Evolutionary conservation across 768 basidiomycete species (phyloP), one percentile per base, ranked within the genome.

Genomic region (Russula compacta): DNA sequence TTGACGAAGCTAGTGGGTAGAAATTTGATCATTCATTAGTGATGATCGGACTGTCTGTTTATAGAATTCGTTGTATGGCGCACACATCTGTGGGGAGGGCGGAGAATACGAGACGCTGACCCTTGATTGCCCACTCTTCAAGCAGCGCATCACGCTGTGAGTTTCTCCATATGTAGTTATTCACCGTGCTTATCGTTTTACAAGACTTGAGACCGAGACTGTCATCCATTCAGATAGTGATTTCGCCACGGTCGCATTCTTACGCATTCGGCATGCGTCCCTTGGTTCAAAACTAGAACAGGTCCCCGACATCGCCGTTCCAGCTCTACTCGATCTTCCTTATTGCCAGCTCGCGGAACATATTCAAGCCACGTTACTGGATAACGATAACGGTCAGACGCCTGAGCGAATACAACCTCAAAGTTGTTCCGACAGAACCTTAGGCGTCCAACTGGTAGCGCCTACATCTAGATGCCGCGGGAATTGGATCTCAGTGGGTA

Each of bases 101-200:
- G 97, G 97, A 2, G 97, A 99, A 74, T 99, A 98, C 72, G 97
- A 99, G 71, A 91, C 87, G 0, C 76, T 98, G 59, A 98, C 95
- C 1, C 75, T 94, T 12, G 91, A 97, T 66, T 89, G 88, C 63
- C 91, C 95, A 0, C 69, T 95, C 12, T 98, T 95, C 81, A 90
- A 91, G 66, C 79, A 80, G 42, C 77, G 80, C 10, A 86, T 99
- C 39, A 70, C 75, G 7, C 70, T 98, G 85, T 92, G 67, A 67
- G 86, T 67, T n/a, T 9, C 38, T 40, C 24, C 17, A 12, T 38
- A 9, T 43, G 43, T 43, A 54, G 29, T 29, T 46, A 12, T 32
- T 12, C 51, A 38, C 10, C 39, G 14, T 51, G 21, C 33, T 56
- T 10, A 54, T 11, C 59, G 32, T 63, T 64, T 55, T 40, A 21